phyloP scores from a whole-genome alignment of 441 rosid species.

The Metrosideros polymorpha region DNA sequence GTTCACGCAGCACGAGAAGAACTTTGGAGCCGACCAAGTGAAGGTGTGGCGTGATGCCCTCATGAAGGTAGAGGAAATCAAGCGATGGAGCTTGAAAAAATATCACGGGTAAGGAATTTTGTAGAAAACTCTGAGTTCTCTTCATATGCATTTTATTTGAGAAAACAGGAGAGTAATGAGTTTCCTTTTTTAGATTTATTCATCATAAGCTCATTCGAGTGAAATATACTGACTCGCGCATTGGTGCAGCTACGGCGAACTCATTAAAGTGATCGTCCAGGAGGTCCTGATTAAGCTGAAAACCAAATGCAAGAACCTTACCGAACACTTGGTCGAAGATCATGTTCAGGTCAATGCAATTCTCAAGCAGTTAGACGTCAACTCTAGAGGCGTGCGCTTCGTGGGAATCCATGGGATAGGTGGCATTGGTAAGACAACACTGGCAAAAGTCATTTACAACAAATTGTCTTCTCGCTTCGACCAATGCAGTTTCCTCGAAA shows the following conservation, averaged over 20 bases:
- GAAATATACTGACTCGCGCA: neutral
- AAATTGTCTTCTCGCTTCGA: neutral
- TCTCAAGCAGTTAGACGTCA: neutral
- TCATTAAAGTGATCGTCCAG: neutral
- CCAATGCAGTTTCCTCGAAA: neutral
- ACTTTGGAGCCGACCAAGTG: neutral
- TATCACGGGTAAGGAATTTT: neutral
- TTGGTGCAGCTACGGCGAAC: neutral
- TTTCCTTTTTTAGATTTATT: neutral
- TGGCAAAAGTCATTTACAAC: neutral
- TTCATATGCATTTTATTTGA: neutral
- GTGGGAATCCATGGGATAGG: neutral
- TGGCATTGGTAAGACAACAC: neutral
- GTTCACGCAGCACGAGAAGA: neutral
- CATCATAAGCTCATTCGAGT: neutral
- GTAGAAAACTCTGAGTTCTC: neutral
- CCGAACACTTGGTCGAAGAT: neutral
- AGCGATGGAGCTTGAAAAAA: neutral
- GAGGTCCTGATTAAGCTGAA: neutral
- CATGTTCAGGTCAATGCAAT: neutral
- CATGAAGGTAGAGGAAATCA: neutral
- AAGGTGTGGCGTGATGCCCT: neutral
- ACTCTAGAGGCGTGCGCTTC: rapidly evolving
- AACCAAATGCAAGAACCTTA: neutral
- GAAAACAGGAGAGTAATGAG: neutral